Percentiles rank a stretch among this genome's conserved stretches.
Conservation (phyloP, 2,329 filamentous ascomycete species). For the Paecilomyces formosus region DNA sequence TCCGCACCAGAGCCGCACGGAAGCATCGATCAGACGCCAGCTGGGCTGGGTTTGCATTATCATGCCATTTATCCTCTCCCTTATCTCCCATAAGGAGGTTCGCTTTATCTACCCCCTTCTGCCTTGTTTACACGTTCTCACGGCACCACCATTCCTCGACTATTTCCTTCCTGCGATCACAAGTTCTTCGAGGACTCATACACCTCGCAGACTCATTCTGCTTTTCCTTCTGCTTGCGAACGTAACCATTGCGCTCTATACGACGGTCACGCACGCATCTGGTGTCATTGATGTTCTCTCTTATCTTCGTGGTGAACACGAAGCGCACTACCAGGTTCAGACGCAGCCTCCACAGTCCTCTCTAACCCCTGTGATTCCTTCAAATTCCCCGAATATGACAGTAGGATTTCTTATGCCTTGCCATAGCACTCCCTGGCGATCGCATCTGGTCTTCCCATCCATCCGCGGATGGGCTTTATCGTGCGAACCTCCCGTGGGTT, state of each 20-base stretch:
- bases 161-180: slow-evolving; percentile 53
- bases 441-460: slow-evolving; percentile 67
- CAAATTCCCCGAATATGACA: slow-evolving; percentile 30
- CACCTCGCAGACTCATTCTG: slow-evolving; percentile 49
- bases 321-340: slow-evolving; percentile 45
- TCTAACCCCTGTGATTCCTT: slow-evolving; percentile 1
- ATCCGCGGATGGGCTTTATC: slow-evolving; percentile 77
- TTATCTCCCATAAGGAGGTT: slow-evolving; percentile 92
- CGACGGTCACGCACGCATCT: slow-evolving; percentile 68
- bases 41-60: slow-evolving; percentile 53
- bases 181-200: slow-evolving; percentile 19
- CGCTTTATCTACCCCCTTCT: slow-evolving; percentile 93
- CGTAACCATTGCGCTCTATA: slow-evolving; percentile 63
- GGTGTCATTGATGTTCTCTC: slow-evolving; percentile 68
- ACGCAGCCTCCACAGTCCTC: slow-evolving; percentile 19
- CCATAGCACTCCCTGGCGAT: slow-evolving; percentile 93
- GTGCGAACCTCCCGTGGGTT: slow-evolving; percentile 78
- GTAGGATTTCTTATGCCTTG: slow-evolving; percentile 88
- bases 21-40: slow-evolving; percentile 40
- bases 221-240: slow-evolving; percentile 58
- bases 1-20: slow-evolving; percentile 20
- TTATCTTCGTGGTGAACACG: slow-evolving; percentile 69
- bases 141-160: slow-evolving; percentile 57
- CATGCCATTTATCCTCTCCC: slow-evolving; percentile 58
- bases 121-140: slow-evolving; percentile 74